Evolutionary conservation across 768 basidiomycete species (phyloP).

Genomic region (Lentinula detonsa): DNA sequence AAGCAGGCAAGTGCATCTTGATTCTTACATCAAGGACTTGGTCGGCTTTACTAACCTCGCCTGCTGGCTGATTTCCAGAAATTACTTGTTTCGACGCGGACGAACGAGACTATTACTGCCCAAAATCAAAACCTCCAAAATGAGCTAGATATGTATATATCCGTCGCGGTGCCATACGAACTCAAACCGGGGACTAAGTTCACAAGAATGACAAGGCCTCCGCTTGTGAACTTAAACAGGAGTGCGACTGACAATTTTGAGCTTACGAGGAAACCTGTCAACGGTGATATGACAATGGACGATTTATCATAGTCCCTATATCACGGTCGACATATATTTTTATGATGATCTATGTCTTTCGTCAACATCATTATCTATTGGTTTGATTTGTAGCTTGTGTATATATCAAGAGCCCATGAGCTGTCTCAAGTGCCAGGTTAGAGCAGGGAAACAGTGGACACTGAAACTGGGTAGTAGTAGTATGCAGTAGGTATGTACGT

Average conservation of each 20-base stretch:
- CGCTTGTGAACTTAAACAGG: conserved; percentile 37
- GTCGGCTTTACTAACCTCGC: neutral
- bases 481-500: neutral
- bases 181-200: conserved; percentile 50
- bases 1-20: conserved; percentile 58
- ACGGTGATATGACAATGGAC: conserved; percentile 47
- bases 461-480: neutral
- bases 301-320: conserved; percentile 21
- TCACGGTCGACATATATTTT: too few species aligned
- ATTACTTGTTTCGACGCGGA: conserved; percentile 39
- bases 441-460: neutral
- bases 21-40: neutral
- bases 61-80: conserved; percentile 26
- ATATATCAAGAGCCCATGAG: neutral
- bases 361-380: neutral
- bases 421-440: neutral
- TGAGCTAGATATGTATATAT: conserved; percentile 58
- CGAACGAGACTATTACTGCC: conserved; percentile 38
- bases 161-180: conserved; percentile 41
- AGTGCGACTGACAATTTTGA: conserved; percentile 14
- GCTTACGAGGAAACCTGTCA: neutral
- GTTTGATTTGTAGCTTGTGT: neutral
- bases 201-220: conserved; percentile 43
- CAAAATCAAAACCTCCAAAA: conserved; percentile 41
- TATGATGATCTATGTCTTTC: neutral